A percentile compares a stretch with the other conserved stretches of the same genome.
Conservation (phyloP, 2,329 filamentous ascomycete species). For the Cryphonectria naterciae region DNA sequence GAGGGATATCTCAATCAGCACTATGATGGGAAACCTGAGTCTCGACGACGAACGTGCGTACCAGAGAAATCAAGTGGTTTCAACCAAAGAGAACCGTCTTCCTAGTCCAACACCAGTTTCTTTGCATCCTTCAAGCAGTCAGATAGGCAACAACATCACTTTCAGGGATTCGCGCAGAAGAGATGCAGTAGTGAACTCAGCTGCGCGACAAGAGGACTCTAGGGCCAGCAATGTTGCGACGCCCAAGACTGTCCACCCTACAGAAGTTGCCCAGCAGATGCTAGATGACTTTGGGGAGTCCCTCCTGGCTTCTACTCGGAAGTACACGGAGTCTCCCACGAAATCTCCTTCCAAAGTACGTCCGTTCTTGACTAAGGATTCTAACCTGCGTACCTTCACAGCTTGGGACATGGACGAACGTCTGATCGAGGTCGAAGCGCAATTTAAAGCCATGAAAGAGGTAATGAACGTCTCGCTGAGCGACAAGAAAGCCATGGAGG, state of each 20-base stretch:
- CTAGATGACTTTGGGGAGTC: constrained; percentile 36
- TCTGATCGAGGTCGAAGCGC: constrained; percentile 74
- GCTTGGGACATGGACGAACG: constrained; percentile 80
- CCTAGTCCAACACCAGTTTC: constrained; percentile 25
- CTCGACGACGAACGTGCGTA: constrained; percentile 40
- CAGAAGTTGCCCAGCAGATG: constrained; percentile 18
- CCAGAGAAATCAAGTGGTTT: constrained; percentile 53
- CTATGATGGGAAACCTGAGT: constrained; percentile 44
- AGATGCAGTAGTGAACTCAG: constrained; percentile 27
- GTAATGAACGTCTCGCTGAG: constrained; percentile 71
- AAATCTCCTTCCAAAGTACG: constrained; percentile 38
- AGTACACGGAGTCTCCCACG: constrained; percentile 44
- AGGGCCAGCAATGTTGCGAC: constrained; percentile 32
- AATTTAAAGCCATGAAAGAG: constrained; percentile 73
- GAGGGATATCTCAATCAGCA: constrained; percentile 41
- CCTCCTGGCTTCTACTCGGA: constrained; percentile 38
- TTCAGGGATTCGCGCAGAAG: constrained; percentile 36
- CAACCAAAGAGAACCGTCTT: constrained; percentile 36
- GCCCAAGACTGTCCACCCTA: constrained; percentile 37
- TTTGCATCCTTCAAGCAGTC: constrained; percentile 32
- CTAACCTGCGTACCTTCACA: constrained; percentile 68
- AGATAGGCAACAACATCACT: constrained; percentile 36
- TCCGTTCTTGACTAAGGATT: constrained; percentile 71
- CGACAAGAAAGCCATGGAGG: constrained; percentile 72
- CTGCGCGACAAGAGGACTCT: constrained; percentile 18